These are phyloP conservation scores for Botrytis sinoallii DNA, from an alignment of 2,329 filamentous ascomycete genomes.

Conservation along the genomic window DNA sequence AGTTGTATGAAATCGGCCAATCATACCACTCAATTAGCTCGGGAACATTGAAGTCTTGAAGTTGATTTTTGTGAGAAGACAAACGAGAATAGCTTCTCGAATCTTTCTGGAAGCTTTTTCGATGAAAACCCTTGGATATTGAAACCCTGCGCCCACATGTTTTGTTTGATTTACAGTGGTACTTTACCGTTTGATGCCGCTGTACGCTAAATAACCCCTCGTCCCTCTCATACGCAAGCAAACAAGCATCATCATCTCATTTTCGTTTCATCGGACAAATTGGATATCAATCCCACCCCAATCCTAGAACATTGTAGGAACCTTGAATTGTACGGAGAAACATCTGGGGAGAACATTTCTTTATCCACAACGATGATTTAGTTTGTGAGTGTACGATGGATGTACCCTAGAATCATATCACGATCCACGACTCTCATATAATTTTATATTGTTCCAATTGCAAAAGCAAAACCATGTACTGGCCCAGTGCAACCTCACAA, in stretches of 20 bases:
- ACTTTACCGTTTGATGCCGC: constrained; percentile 2
- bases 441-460: neutral
- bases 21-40: neutral
- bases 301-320: neutral
- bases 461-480: neutral
- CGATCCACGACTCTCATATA: neutral
- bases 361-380: neutral
- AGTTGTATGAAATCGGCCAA: neutral
- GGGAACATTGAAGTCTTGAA: neutral
- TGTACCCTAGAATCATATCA: neutral
- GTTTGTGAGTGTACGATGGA: neutral
- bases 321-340: neutral
- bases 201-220: neutral
- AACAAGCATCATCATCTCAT: constrained; percentile 1
- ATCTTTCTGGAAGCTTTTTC: constrained; percentile 12
- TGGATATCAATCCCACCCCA: neutral
- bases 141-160: constrained; percentile 14
- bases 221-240: neutral
- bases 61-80: neutral
- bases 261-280: neutral
- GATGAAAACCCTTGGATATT: neutral
- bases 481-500: neutral
- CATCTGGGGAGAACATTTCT: neutral
- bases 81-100: constrained; percentile 3
- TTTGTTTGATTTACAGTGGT: constrained; percentile 14